A percentile compares a stretch with the other conserved stretches of the same genome.
Evolutionary conservation across 2,329 filamentous ascomycete genomes (phyloP).

Genomic region (Neodidymelliopsis sp.): DNA sequence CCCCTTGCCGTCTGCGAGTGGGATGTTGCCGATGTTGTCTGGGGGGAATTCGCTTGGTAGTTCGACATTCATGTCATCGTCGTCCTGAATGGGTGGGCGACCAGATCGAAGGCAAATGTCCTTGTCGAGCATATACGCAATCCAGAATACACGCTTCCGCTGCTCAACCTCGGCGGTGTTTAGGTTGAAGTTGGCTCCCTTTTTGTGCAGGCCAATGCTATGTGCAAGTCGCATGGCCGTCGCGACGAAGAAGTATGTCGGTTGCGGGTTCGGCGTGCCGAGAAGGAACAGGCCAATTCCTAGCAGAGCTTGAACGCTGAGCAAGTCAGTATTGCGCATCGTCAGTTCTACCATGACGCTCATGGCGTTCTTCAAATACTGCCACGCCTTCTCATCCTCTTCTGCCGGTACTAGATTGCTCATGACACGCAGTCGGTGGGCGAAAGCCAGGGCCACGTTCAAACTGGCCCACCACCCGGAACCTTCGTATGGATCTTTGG

Average conservation of each 20-base stretch:
- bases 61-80: slow-evolving; percentile 93
- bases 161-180: slow-evolving; percentile 96
- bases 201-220: slow-evolving; percentile 94
- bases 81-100: slow-evolving; percentile 74
- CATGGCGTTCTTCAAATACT: slow-evolving; percentile 95
- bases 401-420: slow-evolving; percentile 89
- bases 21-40: slow-evolving; percentile 95
- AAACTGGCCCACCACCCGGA: slow-evolving; percentile 99
- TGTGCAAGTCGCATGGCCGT: slow-evolving; percentile 90
- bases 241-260: slow-evolving; percentile 88
- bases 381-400: slow-evolving; percentile 94
- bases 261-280: slow-evolving; percentile 95
- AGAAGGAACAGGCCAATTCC: slow-evolving; percentile 95
- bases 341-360: slow-evolving; percentile 90
- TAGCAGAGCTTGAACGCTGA: slow-evolving; percentile 92
- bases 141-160: slow-evolving; percentile 79
- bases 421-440: slow-evolving; percentile 92
- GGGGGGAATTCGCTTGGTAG: slow-evolving; percentile 87
- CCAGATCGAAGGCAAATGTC: slow-evolving; percentile 78
- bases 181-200: slow-evolving; percentile 89
- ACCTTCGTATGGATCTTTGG: slow-evolving; percentile 87
- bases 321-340: slow-evolving; percentile 92
- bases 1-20: slow-evolving; percentile 83
- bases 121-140: slow-evolving; percentile 76
- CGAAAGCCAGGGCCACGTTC: slow-evolving; percentile 92